Base-by-base conservation (phyloP, 345 rosid species). In the Sonneratia caseolaris region DNA sequence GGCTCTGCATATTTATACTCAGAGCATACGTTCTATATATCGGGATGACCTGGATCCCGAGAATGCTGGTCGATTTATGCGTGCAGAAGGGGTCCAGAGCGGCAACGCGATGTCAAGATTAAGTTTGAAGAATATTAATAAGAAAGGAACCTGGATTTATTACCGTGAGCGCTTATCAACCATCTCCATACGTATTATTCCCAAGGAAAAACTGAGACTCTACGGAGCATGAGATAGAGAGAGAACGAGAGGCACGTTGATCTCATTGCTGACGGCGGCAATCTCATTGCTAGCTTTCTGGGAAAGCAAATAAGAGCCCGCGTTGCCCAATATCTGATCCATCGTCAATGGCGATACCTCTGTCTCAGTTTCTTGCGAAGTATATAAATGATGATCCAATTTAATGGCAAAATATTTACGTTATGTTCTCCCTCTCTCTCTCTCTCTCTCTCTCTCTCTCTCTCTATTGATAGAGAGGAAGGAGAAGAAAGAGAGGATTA, bases 301-400 rank as follows among this genome's bases (percentile, higher is more conserved):
- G 40, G 91, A 86, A 47, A 92, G 64, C 93, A 96, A 89, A 74
- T 85, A 92, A 7, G 98, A 89, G 15, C 99, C 98, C 6, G 91
- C 93, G 83, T 90, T 95, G 89, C 85, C 89, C 77, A 95, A 1
- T 38, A 95, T 77, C 82, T 90, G 96, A 90, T 95, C 99, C 99
- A 95, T 90, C 53, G 21, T 64, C 1, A 27, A 27, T 64, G 68
- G 40, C 5, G 6, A 8, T 13, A 11, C 36, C 7, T 35, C 68
- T 65, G 13, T 15, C 43, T 36, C 45, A 65, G 15, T 8, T 27
- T 62, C 59, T 49, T 15, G 14, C 2, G 55, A 45, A 10, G 13
- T 12, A 49, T 49, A 4, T 49, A 15, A 12, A 15, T 19, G 4
- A 49, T 49, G 55, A 13, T 12, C 55, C 55, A 49, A 49, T 49